Base-by-base conservation (phyloP, 352 stramenopile species). In the Phytophthora cryptogea region DNA sequence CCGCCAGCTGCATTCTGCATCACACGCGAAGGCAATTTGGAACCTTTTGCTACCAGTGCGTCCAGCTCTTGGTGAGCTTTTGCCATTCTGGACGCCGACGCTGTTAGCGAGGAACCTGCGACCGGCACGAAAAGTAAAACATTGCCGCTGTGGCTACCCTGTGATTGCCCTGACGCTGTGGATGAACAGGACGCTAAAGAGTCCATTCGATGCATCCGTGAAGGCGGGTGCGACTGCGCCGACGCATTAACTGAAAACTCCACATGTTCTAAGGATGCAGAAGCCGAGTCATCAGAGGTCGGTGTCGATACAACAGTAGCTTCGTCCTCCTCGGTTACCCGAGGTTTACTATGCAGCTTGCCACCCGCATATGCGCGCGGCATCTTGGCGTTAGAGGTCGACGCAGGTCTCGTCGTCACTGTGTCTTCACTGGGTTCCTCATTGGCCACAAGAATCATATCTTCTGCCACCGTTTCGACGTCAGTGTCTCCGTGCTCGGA, bases 91-190 rank as follows among this genome's bases (percentile, higher is more conserved):
- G 54, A 68, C 35, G 88, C 80, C 5, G 80, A 91, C 8, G 81
- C 70, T 26, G 78, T 82, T 49, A 92, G 82, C 10, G 77, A 76
- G 4, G 85, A 92, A 2, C 81, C 81, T 20, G 79, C 78, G 0
- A 77, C 78, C 8, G 80, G 74, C 14, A 92, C 79, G 53, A 94
- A 91, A 11, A 94, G 68, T 32, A 91, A 44, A 3, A 94, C 78
- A 37, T 94, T 91, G 26, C 68, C 52, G 14, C 35, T 57, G 10
- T 27, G 72, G 32, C 39, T 80, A n/a, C 66, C 37, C 9, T 68
- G 63, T 4, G 74, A 62, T 13, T 76, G 47, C 4, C 52, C 55
- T 6, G 63, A 54, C 16, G 61, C 59, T 33, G 64, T 63, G 23
- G 74, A 75, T 13, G 69, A 70, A 33, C 63, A 57, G 2, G 68